These are phyloP conservation scores for Gossypium mustelinum DNA, from an alignment of 345 rosid species.

Conservation along the genomic window DNA sequence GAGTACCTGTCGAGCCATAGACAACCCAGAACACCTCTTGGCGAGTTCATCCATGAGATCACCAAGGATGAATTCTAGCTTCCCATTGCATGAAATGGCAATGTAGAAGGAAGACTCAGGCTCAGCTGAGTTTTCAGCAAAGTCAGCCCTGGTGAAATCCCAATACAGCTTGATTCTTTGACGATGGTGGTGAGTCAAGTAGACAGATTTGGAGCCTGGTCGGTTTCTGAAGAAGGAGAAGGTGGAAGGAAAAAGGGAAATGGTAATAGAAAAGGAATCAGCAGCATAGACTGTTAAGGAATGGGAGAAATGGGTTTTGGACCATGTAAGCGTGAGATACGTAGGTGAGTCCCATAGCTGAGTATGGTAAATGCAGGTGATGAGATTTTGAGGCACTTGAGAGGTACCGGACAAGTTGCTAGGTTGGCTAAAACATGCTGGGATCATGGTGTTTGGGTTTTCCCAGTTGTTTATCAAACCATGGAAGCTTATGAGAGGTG, in stretches of 20 bases:
- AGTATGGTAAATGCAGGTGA: slow-evolving; percentile 44
- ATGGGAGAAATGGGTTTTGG: slow-evolving; percentile 41
- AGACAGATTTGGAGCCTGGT: slow-evolving; percentile 51
- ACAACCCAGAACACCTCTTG: slow-evolving; percentile 35
- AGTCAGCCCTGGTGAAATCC: slow-evolving; percentile 49
- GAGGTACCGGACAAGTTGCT: slow-evolving; percentile 27
- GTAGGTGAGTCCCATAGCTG: slow-evolving; percentile 18
- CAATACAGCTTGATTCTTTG: slow-evolving; percentile 48
- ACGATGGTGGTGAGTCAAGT: slow-evolving; percentile 33
- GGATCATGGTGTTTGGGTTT: slow-evolving; percentile 30
- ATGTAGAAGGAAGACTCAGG: slow-evolving; percentile 45
- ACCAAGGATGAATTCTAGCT: slow-evolving; percentile 43
- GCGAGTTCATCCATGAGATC: slow-evolving; percentile 35
- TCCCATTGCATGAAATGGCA: slow-evolving; percentile 40
- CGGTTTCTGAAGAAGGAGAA: slow-evolving; percentile 46
- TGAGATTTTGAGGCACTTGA: slow-evolving; percentile 43
- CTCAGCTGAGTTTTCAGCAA: slow-evolving; percentile 44
- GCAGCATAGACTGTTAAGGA: slow-evolving; percentile 44
- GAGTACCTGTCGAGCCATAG: slow-evolving; percentile 15
- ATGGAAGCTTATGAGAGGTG: neutral
- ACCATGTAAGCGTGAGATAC: slow-evolving; percentile 39
- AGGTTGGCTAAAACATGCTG: slow-evolving; percentile 47
- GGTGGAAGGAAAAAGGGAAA: slow-evolving; percentile 38
- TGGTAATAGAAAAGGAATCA: slow-evolving; percentile 44
- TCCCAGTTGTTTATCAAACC: slow-evolving; percentile 15